These are phyloP conservation scores for Mallotus repandus DNA, from an alignment of 441 rosid genomes.

Conservation along the genomic window DNA sequence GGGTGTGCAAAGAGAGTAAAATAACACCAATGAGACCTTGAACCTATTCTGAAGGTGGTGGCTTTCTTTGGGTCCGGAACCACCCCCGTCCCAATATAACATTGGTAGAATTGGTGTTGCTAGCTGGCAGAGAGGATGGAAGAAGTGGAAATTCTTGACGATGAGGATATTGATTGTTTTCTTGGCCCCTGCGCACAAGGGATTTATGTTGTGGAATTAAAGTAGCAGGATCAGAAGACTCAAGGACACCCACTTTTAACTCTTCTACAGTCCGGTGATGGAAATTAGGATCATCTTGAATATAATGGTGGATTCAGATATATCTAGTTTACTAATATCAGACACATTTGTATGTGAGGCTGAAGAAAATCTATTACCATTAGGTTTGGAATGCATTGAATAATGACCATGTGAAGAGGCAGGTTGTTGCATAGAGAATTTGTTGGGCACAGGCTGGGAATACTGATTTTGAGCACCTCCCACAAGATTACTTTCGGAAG, in stretches of 20 bases:
- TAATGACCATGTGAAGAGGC: slow-evolving; percentile 41
- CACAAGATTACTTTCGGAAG: slow-evolving; percentile 33
- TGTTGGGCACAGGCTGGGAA: slow-evolving; percentile 40
- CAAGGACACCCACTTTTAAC: slow-evolving; percentile 33
- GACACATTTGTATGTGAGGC: slow-evolving; percentile 38
- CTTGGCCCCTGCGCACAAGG: slow-evolving; percentile 31
- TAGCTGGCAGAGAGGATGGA: slow-evolving; percentile 28
- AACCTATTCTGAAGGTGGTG: slow-evolving; percentile 32
- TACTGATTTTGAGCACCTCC: slow-evolving; percentile 41
- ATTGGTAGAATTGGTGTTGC: slow-evolving; percentile 32
- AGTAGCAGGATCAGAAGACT: slow-evolving; percentile 33
- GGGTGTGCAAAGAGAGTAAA: slow-evolving; percentile 41
- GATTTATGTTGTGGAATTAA: slow-evolving; percentile 33
- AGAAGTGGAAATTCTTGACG: slow-evolving; percentile 35
- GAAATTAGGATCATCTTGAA: slow-evolving; percentile 41
- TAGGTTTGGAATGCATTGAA: slow-evolving; percentile 41
- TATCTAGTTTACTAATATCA: slow-evolving; percentile 49
- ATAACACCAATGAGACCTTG: slow-evolving; percentile 43
- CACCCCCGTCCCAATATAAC: slow-evolving; percentile 30
- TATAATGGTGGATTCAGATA: slow-evolving; percentile 38
- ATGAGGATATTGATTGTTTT: slow-evolving; percentile 32
- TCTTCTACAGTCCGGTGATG: slow-evolving; percentile 42
- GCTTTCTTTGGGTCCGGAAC: slow-evolving; percentile 38
- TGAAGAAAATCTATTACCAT: slow-evolving; percentile 38
- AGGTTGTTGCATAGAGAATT: slow-evolving; percentile 40